Evolutionary conservation across 306 rosid species (phyloP).

Genomic region (Fragaria vesca): DNA sequence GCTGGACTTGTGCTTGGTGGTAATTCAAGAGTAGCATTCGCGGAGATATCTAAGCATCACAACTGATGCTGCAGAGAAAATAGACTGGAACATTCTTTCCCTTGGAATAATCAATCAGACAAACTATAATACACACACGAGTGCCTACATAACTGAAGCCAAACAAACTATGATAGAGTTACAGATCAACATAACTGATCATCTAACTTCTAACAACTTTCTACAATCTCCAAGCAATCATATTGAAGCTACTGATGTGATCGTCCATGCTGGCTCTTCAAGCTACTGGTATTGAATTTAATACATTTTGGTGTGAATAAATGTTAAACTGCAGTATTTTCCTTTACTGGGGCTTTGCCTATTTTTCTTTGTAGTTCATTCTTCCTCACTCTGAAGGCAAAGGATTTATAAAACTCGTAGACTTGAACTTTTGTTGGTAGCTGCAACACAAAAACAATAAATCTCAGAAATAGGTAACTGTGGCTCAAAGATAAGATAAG

Average conservation of each 20-base stretch:
- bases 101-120: slow-evolving; percentile 2
- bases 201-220: not conserved
- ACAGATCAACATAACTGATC: not conserved
- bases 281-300: not conserved
- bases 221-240: not conserved
- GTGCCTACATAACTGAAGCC: not conserved
- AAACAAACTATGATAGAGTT: not conserved
- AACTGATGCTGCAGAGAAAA: not conserved
- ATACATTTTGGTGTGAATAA: not conserved
- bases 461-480: not conserved
- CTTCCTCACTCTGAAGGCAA: not conserved
- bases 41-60: not conserved
- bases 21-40: not conserved
- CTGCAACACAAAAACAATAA: not conserved
- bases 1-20: not conserved
- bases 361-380: not conserved
- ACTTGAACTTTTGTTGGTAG: not conserved
- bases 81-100: not conserved
- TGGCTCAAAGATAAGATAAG: not conserved
- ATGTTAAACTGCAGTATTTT: not conserved
- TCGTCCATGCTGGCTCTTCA: not conserved
- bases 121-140: not conserved
- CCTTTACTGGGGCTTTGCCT: not conserved
- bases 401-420: not conserved
- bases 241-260: not conserved